Evolutionary conservation across 495 filamentous ascomycete species (phyloP).

Genomic region (Neurospora cerealis): DNA sequence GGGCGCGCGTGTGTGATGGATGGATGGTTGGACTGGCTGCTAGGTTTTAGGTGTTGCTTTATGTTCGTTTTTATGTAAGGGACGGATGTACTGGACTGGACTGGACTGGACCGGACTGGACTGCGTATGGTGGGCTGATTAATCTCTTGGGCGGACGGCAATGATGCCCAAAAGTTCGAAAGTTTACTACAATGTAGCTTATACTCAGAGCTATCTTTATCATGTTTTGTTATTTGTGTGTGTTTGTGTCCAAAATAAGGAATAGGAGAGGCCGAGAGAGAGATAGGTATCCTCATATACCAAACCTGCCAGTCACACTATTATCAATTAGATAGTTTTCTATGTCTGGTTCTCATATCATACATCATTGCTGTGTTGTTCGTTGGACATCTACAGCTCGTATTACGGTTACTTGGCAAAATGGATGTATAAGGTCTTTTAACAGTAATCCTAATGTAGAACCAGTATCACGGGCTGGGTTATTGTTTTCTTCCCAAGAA

Average conservation of each 20-base stretch:
- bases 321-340: background rate
- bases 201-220: background rate
- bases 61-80: background rate
- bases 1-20: background rate
- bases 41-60: background rate
- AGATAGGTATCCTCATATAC: background rate
- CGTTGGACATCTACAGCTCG: background rate
- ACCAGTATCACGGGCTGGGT: too few species aligned
- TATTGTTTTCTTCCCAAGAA: background rate
- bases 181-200: background rate
- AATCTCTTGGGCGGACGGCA: background rate
- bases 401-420: too few species aligned
- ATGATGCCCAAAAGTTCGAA: background rate
- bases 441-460: too few species aligned
- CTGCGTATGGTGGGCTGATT: background rate
- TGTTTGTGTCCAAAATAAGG: background rate
- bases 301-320: background rate
- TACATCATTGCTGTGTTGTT: background rate
- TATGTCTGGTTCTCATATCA: background rate
- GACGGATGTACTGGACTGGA: background rate
- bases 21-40: background rate
- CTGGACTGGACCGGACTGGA: background rate
- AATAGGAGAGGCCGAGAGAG: background rate
- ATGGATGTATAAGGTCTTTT: too few species aligned
- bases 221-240: background rate